Base-by-base conservation (phyloP, 208 protist species). In the Leishmania turanica region DNA sequence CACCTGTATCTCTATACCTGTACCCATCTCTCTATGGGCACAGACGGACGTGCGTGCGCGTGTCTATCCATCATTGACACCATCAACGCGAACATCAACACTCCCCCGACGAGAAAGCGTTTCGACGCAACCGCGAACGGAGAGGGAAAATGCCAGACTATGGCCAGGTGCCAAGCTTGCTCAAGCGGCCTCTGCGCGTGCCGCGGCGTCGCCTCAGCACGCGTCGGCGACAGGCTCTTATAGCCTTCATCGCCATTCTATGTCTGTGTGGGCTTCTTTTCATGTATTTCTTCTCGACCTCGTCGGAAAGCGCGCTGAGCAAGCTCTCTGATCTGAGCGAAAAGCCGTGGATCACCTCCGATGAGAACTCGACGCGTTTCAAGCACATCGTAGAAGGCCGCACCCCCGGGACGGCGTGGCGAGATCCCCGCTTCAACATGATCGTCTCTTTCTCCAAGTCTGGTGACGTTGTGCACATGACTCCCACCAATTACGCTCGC, bases 351-450 rank as follows among this genome's bases (percentile, higher is more conserved):
- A 11, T 79, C 8, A 79, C 75, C 0, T 2, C 4, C 0, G 62
- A 17, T 8, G 64, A 3, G 58, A 53, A 71, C 47, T 8, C 27
- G 6, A n/a, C 8, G 4, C 51, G 3, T 1, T 77, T 82, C n/a
- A 2, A 19, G 1, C 6, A 56, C 1, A 42, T 82, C 60, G 71
- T 77, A 4, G 17, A 24, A 6, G 31, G 24, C n/a, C 79, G 51
- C 56, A 24, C 40, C 15, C 79, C 69, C 3, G 79, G 79, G 34
- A 82, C 79, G 37, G 47, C 79, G 54, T 82, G 79, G 79, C 72
- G 79, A 0, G 58, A 76, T 34, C 2, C 53, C n/a, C 17, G 1
- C 27, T 53, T 15, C 3, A 75, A 80, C 42, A 21, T 5, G 37
- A 68, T 84, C 3, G 31, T 84, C 19, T 40, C 62, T 37, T 34